Percentiles rank a stretch among this genome's conserved stretches.
These are phyloP conservation scores for Phyllosticta paracitricarpa DNA, from an alignment of 2,329 filamentous ascomycete species.

Conservation along the genomic window DNA sequence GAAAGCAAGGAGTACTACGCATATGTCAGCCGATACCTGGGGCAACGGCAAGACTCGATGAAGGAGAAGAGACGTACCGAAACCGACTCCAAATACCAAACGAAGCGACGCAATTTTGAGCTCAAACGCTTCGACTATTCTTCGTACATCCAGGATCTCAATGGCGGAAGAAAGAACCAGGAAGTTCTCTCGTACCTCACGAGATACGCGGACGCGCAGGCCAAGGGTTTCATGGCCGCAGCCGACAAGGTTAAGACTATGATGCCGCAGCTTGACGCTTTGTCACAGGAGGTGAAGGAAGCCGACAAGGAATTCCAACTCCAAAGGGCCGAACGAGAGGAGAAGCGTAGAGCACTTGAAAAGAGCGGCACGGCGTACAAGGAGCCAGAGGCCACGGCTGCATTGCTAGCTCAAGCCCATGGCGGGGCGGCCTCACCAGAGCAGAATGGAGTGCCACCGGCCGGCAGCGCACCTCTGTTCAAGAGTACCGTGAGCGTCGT, in stretches of 20 bases:
- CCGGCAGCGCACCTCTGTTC: slow-evolving; percentile 19
- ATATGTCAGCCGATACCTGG: slow-evolving; percentile 91
- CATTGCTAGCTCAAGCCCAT: slow-evolving; percentile 19
- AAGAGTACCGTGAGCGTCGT: slow-evolving; percentile 26
- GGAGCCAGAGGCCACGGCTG: slow-evolving; percentile 18
- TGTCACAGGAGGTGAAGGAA: slow-evolving; percentile 80
- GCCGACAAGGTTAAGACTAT: slow-evolving; percentile 81
- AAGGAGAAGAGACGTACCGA: slow-evolving; percentile 96
- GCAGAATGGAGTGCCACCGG: neutral
- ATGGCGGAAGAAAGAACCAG: slow-evolving; percentile 95
- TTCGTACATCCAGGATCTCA: slow-evolving; percentile 98
- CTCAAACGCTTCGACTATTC: slow-evolving; percentile 98
- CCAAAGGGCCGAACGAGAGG: slow-evolving; percentile 86
- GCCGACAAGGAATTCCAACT: slow-evolving; percentile 97
- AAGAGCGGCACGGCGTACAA: slow-evolving; percentile 57
- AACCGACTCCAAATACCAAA: slow-evolving; percentile 93
- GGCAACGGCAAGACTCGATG: slow-evolving; percentile 85
- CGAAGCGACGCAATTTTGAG: slow-evolving; percentile 88
- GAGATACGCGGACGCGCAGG: slow-evolving; percentile 84
- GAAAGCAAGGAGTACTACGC: slow-evolving; percentile 98
- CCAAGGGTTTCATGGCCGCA: slow-evolving; percentile 68
- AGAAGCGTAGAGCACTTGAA: slow-evolving; percentile 82
- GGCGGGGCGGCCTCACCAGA: neutral
- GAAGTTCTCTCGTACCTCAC: slow-evolving; percentile 92
- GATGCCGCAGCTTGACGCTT: slow-evolving; percentile 78